Evolutionary conservation across 179 eudicot genomes (phyloP).

Genomic region (Beta corolliflora): DNA sequence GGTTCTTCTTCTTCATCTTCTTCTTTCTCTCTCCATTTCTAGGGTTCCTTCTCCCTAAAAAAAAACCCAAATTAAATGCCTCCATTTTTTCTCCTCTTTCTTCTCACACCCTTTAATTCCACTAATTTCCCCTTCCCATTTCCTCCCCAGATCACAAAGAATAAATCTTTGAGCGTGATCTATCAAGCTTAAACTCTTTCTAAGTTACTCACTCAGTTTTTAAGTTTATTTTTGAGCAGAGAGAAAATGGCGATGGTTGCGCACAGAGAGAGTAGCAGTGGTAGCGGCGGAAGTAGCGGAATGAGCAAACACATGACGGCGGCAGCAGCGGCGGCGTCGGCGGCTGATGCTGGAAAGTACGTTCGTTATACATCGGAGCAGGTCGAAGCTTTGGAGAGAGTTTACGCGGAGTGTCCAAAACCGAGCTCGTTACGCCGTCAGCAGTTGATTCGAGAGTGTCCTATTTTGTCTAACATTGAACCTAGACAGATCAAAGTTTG

Average conservation of each 20-base stretch:
- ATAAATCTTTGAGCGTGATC: too few species aligned
- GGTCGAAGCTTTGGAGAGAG: slow-evolving; percentile 42
- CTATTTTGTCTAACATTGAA: slow-evolving; percentile 43
- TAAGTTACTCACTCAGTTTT: background rate
- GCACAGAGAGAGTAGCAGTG: slow-evolving; percentile 44
- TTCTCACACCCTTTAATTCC: background rate
- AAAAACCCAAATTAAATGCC: slow-evolving; percentile 2
- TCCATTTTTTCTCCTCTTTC: slow-evolving; percentile 5
- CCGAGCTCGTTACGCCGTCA: slow-evolving; percentile 41
- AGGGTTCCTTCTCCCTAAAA: slow-evolving; percentile 7
- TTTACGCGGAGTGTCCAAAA: slow-evolving; percentile 46
- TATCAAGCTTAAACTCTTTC: background rate
- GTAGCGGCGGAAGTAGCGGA: slow-evolving; percentile 31
- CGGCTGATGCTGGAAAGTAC: slow-evolving; percentile 37
- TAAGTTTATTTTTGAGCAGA: background rate
- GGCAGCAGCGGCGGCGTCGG: slow-evolving; percentile 5
- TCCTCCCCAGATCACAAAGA: too few species aligned
- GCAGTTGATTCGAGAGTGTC: slow-evolving; percentile 40
- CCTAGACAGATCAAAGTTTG: slow-evolving; percentile 46
- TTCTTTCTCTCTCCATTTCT: slow-evolving; percentile 9
- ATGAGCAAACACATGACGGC: slow-evolving; percentile 28
- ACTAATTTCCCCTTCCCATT: too few species aligned
- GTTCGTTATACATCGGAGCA: slow-evolving; percentile 44
- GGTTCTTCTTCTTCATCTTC: slow-evolving; percentile 14
- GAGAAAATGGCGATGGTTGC: slow-evolving; percentile 40